Conservation (phyloP, 2,329 filamentous ascomycete genomes). For the Trichocomaceae sp. region DNA sequence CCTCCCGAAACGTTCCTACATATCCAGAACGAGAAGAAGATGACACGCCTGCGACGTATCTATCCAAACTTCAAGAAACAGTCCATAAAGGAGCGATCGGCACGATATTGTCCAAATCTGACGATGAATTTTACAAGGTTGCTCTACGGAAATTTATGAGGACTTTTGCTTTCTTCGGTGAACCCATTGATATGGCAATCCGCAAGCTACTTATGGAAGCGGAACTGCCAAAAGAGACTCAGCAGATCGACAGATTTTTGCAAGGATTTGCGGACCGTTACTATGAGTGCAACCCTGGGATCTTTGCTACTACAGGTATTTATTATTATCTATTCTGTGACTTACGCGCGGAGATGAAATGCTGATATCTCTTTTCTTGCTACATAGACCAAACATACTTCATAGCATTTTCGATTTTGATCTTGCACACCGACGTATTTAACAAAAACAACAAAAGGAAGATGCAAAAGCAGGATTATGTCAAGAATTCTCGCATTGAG, state of each 20-base stretch:
- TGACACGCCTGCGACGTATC: conserved; percentile 84
- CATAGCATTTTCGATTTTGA: conserved; percentile 91
- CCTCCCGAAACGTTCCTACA: conserved; percentile 61
- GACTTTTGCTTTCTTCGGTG: conserved; percentile 88
- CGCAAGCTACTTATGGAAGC: conserved; percentile 95
- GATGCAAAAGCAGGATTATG: conserved; percentile 92
- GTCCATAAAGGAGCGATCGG: conserved; percentile 78
- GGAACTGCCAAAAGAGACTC: conserved; percentile 91
- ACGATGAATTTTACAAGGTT: conserved; percentile 72
- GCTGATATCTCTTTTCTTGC: conserved; percentile 3
- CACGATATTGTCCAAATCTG: conserved; percentile 75
- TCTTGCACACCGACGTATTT: conserved; percentile 97
- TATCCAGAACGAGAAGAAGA: conserved; percentile 77
- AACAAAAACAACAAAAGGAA: conserved; percentile 99
- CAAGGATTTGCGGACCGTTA: conserved; percentile 95
- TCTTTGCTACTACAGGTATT: conserved; percentile 68
- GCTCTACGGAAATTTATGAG: conserved; percentile 93
- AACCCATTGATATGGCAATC: conserved; percentile 96
- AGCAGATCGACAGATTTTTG: conserved; percentile 91
- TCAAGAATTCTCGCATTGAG: conserved; percentile 89
- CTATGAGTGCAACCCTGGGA: conserved; percentile 95
- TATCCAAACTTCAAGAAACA: conserved; percentile 73
- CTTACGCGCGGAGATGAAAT: background rate
- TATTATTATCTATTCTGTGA: background rate
- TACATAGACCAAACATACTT: conserved; percentile 83